A percentile compares a stretch with the other conserved stretches of the same genome.
Conservation (phyloP, 192 early-diverging fungal genomes). For the Jimgerdemannia lactiflua region DNA sequence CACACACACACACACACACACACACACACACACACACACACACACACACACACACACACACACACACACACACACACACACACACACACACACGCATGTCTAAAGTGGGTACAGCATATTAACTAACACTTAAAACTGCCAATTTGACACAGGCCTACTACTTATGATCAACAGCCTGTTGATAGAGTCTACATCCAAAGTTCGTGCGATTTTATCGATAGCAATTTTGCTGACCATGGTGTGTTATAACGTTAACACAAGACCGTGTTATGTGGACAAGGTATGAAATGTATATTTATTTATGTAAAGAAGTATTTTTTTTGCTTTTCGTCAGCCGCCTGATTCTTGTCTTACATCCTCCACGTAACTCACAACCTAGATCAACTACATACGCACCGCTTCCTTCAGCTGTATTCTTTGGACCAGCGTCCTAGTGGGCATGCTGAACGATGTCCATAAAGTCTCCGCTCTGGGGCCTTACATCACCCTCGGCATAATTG, state of each 20-base stretch:
- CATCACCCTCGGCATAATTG: constrained; percentile 40
- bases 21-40: too few species aligned
- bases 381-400: constrained; percentile 70
- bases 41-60: too few species aligned
- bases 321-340: not conserved
- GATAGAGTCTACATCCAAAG: constrained; percentile 53
- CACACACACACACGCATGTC: too few species aligned
- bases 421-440: constrained; percentile 61
- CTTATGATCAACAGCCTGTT: constrained; percentile 67
- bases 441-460: constrained; percentile 53
- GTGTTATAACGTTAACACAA: constrained; percentile 68
- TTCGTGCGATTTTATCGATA: constrained; percentile 69
- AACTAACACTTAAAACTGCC: not conserved
- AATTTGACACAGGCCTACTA: constrained; percentile 42
- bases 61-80: too few species aligned
- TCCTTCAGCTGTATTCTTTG: constrained; percentile 67
- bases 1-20: too few species aligned
- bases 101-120: not conserved
- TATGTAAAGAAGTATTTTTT: not conserved
- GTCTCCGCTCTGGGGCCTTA: constrained; percentile 32
- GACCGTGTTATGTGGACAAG: constrained; percentile 70
- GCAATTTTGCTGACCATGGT: constrained; percentile 65
- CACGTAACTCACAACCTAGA: constrained; percentile 26
- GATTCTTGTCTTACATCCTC: not conserved
- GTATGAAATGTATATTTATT: constrained; percentile 4